phyloP scores from a whole-genome alignment of 164 flowering plant genomes.

The Sedum album region DNA sequence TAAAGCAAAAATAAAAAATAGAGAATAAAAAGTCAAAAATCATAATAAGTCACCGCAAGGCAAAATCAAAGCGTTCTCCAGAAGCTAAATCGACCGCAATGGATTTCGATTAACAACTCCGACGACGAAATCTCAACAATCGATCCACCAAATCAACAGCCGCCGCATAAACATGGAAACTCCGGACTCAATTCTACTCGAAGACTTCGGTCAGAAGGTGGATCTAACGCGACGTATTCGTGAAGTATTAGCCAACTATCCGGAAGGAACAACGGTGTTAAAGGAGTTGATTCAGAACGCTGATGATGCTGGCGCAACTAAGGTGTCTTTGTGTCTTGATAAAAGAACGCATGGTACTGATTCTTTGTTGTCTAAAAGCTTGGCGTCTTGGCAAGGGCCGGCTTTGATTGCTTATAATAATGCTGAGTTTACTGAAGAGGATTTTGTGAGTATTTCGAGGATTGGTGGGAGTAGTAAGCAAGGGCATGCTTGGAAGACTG shows the following conservation, averaged over 20 bases:
- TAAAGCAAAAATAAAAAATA: too few species aligned
- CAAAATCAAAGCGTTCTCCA: background rate
- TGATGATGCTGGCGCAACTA: conserved; percentile 92
- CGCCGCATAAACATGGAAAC: background rate
- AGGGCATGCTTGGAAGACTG: conserved; percentile 83
- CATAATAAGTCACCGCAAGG: background rate
- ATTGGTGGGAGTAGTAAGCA: conserved; percentile 85
- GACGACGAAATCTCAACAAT: background rate
- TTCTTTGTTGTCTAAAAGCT: conserved; percentile 44
- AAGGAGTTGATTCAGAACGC: conserved; percentile 95
- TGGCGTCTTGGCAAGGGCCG: conserved; percentile 88
- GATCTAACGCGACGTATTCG: conserved; percentile 94
- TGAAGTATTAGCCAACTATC: conserved; percentile 81
- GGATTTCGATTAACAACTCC: background rate
- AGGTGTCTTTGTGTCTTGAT: conserved; percentile 72
- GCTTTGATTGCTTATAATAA: conserved; percentile 72
- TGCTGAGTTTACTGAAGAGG: conserved; percentile 79
- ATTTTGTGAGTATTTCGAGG: conserved; percentile 80
- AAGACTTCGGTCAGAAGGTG: conserved; percentile 96
- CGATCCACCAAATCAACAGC: background rate
- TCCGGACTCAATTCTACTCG: conserved; percentile 41
- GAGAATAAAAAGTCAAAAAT: background rate
- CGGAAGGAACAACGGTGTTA: conserved; percentile 89
- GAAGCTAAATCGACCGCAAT: background rate
- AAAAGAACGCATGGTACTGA: conserved; percentile 49